Conservation (phyloP, 805 yeast species). For the Candida taoyuanica region DNA sequence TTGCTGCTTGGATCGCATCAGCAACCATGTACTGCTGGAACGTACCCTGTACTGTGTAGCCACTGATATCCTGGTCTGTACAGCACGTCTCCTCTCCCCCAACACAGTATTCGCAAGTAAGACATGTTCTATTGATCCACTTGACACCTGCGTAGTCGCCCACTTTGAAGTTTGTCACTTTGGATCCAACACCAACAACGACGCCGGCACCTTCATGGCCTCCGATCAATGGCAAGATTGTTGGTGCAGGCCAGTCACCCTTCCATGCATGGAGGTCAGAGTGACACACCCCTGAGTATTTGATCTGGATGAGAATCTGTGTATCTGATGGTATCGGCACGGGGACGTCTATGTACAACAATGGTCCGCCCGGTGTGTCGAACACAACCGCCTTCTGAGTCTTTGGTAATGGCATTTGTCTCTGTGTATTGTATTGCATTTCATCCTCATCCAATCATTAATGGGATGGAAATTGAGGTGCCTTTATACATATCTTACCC, state of each 20-base stretch:
- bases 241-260: conserved; percentile 56
- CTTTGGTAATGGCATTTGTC: no score
- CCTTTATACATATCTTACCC: no score
- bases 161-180: conserved; percentile 52
- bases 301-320: conserved; percentile 50
- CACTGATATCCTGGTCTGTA: conserved; percentile 60
- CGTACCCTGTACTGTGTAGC: conserved; percentile 79
- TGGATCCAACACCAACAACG: conserved; percentile 56
- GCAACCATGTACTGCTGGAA: conserved; percentile 65
- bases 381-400: conserved; percentile 48
- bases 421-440: no score
- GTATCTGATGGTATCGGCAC: conserved; percentile 52
- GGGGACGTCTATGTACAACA: conserved; percentile 44
- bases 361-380: conserved; percentile 42
- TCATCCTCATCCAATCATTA: no score
- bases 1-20: conserved; percentile 59
- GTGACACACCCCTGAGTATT: conserved; percentile 65
- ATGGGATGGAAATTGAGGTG: no score
- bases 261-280: conserved; percentile 52
- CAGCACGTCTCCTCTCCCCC: conserved; percentile 59
- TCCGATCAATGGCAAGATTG: conserved; percentile 58
- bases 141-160: conserved; percentile 66
- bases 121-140: conserved; percentile 65
- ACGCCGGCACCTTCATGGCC: conserved; percentile 74
- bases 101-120: conserved; percentile 59